Evolutionary conservation across 2,329 filamentous ascomycete genomes (phyloP), one percentile per base, ranked within the genome.

Genomic region (Aspergillus sojae): DNA sequence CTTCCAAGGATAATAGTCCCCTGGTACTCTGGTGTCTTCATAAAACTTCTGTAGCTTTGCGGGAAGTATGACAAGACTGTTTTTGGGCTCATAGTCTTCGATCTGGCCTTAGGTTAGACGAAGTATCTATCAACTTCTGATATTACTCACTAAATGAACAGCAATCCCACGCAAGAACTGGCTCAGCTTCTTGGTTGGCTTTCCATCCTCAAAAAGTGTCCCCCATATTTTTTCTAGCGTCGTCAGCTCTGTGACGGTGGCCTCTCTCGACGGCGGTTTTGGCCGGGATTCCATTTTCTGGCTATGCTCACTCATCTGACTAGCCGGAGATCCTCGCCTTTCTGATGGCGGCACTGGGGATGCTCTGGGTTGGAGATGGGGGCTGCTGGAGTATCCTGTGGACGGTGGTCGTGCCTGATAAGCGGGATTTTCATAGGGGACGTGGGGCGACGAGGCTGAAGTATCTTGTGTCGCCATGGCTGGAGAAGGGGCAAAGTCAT

Each of bases 31-130:
- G 62, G 90, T 90, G 60, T 86, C 85, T 19, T 85, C 82, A 73
- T 96, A 96, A 68, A 94, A 92, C 55, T 84, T 83, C 16, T 86
- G 83, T 81, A 97, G 85, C 78, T 95, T 95, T 5, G 86, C 80
- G 0, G 93, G 92, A 0, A 90, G 87, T 41, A 96, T 84, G 48
- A 95, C 91, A 19, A 94, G 80, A 39, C 85, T 89, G 57, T 85
- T 85, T 66, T 84, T 86, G 0, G 91, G 90, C 54, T 87, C 81
- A 72, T 89, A 90, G 67, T 92, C 85, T 61, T 91, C 86, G 68
- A 92, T 89, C 88, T 90, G 61, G n/a, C 3, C 34, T 12, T 10
- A 46, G 16, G 48, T 56, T 76, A 39, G 75, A 64, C 28, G 45
- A 45, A 34, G 12, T 30, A 28, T 16, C n/a, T 23, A 36, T 21